These are phyloP conservation scores for Rhynchospora tenuis DNA, from an alignment of 176 grass and related monocot species.

Conservation along the genomic window DNA sequence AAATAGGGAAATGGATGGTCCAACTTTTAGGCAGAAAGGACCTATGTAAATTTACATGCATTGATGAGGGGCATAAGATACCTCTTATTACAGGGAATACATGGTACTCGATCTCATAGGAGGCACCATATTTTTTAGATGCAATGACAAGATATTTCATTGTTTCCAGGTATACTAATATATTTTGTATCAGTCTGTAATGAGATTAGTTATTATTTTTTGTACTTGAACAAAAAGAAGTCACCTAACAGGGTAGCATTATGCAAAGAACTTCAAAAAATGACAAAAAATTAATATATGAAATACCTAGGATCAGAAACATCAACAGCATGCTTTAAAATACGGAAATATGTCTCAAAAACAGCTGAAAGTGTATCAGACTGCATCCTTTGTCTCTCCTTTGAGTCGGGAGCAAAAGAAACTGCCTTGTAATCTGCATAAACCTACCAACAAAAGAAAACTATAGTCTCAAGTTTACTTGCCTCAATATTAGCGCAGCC, in stretches of 20 bases:
- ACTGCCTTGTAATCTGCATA: conserved; percentile 73
- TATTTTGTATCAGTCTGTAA: neutral
- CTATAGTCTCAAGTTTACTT: neutral
- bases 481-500: neutral
- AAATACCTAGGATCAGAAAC: conserved; percentile 51
- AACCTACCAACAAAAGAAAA: conserved; percentile 36
- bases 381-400: conserved; percentile 63
- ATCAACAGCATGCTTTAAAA: conserved; percentile 66
- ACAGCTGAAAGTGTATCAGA: conserved; percentile 74
- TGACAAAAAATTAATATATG: conserved; percentile 9
- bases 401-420: conserved; percentile 74
- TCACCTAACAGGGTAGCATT: neutral
- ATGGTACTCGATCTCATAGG: neutral
- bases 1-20: neutral
- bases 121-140: neutral
- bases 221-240: neutral
- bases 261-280: neutral
- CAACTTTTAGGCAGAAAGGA: neutral
- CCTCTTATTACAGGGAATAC: neutral
- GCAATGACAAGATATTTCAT: neutral
- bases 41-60: neutral
- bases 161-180: neutral
- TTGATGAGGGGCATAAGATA: neutral
- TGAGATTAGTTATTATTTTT: neutral
- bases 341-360: conserved; percentile 93